phyloP scores from a whole-genome alignment of 176 grass and related monocot species.

The Ensete ventricosum region DNA sequence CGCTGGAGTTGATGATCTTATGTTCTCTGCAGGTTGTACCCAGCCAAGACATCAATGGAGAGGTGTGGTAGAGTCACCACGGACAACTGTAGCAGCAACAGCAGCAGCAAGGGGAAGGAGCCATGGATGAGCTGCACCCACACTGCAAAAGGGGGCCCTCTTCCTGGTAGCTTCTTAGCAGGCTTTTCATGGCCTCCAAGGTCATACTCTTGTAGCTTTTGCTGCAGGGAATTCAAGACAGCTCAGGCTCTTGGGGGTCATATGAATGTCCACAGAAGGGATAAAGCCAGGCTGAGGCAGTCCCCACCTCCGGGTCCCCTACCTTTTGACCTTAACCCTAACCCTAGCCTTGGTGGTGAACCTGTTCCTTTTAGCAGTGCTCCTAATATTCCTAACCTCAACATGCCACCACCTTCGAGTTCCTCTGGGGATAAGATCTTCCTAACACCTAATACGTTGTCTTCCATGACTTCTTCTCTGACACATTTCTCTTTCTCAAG shows the following conservation, averaged over 20 bases:
- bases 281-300: constrained; percentile 32
- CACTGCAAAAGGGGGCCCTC: constrained; percentile 13
- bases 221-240: constrained; percentile 42
- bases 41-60: constrained; percentile 19
- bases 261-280: constrained; percentile 44
- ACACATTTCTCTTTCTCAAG: neutral
- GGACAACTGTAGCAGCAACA: constrained; percentile 4
- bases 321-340: constrained; percentile 16
- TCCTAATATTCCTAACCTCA: constrained; percentile 29
- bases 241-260: constrained; percentile 42
- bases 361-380: neutral
- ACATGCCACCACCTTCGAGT: constrained; percentile 22
- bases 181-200: constrained; percentile 36
- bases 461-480: neutral
- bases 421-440: neutral
- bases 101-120: constrained; percentile 6
- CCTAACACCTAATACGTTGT: neutral
- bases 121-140: constrained; percentile 17
- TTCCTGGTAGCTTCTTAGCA: constrained; percentile 4
- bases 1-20: neutral
- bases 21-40: neutral
- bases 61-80: constrained; percentile 6
- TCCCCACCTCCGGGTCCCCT: constrained; percentile 19
- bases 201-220: constrained; percentile 41
- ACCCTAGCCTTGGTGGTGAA: neutral